These are phyloP conservation scores for Furculomyces boomerangus DNA, from an alignment of 371 early-diverging fungal species.

Conservation along the genomic window DNA sequence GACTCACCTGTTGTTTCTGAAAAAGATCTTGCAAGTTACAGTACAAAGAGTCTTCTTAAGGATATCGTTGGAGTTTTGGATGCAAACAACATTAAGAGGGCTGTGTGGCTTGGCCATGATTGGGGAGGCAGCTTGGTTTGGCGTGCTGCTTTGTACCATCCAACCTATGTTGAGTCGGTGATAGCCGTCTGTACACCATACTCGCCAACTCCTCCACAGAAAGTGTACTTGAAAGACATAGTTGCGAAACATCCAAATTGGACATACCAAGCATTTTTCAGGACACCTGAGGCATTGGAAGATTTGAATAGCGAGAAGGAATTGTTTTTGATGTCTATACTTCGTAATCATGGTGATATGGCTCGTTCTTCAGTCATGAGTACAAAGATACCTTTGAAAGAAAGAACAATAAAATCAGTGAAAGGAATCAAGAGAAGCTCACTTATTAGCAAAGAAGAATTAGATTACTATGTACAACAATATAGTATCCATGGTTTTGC, in stretches of 20 bases:
- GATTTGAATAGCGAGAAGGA: slow-evolving; percentile 8
- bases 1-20: slow-evolving; percentile 27
- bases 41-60: slow-evolving; percentile 28
- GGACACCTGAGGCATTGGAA: slow-evolving; percentile 5
- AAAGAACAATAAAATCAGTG: slow-evolving; percentile 1
- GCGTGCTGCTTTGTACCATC: slow-evolving; percentile 44
- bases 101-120: slow-evolving; percentile 51
- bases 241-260: slow-evolving; percentile 15
- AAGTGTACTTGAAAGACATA: slow-evolving; percentile 8
- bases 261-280: slow-evolving; percentile 17
- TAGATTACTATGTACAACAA: slow-evolving; percentile 15
- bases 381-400: slow-evolving; percentile 6
- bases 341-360: slow-evolving; percentile 3
- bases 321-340: slow-evolving; percentile 5
- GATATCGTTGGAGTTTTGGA: slow-evolving; percentile 42
- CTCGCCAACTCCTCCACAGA: slow-evolving; percentile 16
- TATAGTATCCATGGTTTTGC: slow-evolving; percentile 18
- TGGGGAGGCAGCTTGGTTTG: slow-evolving; percentile 52
- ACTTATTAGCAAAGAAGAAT: slow-evolving; percentile 9
- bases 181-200: slow-evolving; percentile 48
- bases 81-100: slow-evolving; percentile 32
- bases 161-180: slow-evolving; percentile 38
- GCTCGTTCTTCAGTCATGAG: slow-evolving; percentile 1
- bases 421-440: not conserved
- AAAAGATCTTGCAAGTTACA: slow-evolving; percentile 27